phyloP scores from a whole-genome alignment of 345 rosid genomes.

The Eucalyptus virginea region DNA sequence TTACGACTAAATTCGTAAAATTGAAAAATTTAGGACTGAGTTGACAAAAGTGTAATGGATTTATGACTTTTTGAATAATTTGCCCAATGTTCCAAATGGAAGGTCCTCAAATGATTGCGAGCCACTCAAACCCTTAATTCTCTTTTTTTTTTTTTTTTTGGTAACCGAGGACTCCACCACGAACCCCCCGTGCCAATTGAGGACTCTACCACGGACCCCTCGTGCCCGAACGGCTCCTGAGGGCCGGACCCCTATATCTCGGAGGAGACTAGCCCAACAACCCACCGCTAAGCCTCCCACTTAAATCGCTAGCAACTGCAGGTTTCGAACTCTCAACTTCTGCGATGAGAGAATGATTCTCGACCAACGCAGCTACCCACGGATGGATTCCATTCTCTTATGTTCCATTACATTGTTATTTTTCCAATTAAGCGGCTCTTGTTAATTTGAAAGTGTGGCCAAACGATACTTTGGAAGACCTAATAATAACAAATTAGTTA shows the following conservation, averaged over 20 bases:
- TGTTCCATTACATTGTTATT: neutral
- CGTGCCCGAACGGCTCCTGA: rapidly evolving
- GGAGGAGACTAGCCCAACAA: too few species aligned
- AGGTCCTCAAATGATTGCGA: neutral
- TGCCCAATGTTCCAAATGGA: neutral
- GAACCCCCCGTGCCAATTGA: too few species aligned
- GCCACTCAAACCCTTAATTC: neutral
- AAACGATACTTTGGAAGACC: neutral
- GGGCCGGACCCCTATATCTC: too few species aligned
- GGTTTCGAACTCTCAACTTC: too few species aligned
- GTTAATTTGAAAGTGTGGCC: neutral
- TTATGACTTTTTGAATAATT: too few species aligned
- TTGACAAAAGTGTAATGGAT: too few species aligned
- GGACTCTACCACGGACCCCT: too few species aligned
- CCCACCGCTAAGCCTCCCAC: rapidly evolving
- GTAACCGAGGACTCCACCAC: too few species aligned
- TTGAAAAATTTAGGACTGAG: rapidly evolving
- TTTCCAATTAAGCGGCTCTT: neutral
- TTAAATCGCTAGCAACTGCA: too few species aligned
- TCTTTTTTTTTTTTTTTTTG: too few species aligned
- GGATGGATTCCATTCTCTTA: neutral
- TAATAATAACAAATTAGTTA: neutral
- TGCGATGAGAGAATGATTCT: rapidly evolving
- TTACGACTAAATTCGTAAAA: rapidly evolving
- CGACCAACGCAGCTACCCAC: rapidly evolving